These are phyloP conservation scores for Herpotrichia juniperi DNA, from an alignment of 2,329 filamentous ascomycete species.

Conservation along the genomic window DNA sequence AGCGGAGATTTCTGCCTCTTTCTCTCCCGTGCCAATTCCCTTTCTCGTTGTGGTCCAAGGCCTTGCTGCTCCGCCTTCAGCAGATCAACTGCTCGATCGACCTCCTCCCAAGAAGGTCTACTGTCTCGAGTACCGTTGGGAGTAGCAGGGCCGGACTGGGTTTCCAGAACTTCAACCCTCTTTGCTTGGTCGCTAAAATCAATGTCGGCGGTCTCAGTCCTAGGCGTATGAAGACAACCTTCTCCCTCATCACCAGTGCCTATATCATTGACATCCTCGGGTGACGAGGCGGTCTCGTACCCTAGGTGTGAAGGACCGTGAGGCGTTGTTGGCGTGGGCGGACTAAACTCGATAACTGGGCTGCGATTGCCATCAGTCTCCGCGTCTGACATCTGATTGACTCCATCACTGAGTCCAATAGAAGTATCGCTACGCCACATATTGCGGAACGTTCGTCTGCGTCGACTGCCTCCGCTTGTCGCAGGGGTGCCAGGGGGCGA, in stretches of 20 bases:
- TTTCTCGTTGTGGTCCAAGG: slow-evolving; percentile 8
- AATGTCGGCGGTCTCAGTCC: slow-evolving; percentile 10
- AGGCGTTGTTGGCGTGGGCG: slow-evolving; percentile 40
- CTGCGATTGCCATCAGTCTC: slow-evolving; percentile 42
- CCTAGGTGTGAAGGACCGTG: slow-evolving; percentile 10
- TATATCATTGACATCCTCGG: slow-evolving; percentile 18
- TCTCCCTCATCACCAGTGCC: too few species aligned
- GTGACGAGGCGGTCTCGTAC: slow-evolving; percentile 15
- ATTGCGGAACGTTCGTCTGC: slow-evolving; percentile 37
- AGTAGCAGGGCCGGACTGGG: slow-evolving; percentile 52
- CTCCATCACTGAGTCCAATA: slow-evolving; percentile 31
- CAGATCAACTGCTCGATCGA: slow-evolving; percentile 40
- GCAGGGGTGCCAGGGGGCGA: slow-evolving; percentile 43
- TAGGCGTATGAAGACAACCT: slow-evolving; percentile 18
- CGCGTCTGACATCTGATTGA: slow-evolving; percentile 29
- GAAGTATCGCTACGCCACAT: slow-evolving; percentile 45
- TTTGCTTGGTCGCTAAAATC: slow-evolving; percentile 31
- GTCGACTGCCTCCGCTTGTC: slow-evolving; percentile 20
- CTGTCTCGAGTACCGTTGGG: slow-evolving; percentile 49
- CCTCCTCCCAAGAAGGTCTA: slow-evolving; percentile 44
- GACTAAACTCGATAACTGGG: slow-evolving; percentile 37
- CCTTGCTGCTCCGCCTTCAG: slow-evolving; percentile 36
- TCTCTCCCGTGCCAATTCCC: slow-evolving; percentile 12
- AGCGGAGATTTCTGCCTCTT: slow-evolving; percentile 37
- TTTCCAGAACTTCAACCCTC: slow-evolving; percentile 40